Percentiles rank a stretch among this genome's conserved stretches.
Conservation (phyloP, 306 rosid species). For the Vigna hirtella region DNA sequence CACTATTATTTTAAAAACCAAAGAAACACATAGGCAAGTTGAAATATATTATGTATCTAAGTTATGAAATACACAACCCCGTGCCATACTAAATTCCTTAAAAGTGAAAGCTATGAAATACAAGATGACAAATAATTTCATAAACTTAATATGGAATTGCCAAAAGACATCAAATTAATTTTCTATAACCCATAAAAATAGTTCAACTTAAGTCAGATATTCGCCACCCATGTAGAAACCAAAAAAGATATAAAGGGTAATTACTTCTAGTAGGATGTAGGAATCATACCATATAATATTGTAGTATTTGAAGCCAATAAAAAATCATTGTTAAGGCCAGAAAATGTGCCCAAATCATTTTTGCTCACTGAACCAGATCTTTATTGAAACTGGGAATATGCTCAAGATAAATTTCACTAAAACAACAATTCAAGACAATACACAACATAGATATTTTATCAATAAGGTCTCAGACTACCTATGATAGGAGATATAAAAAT, state of each 20-base stretch:
- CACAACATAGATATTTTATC: not conserved
- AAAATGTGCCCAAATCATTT: not conserved
- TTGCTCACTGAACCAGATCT: not conserved
- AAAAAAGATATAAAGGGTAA: not conserved
- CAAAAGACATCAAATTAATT: constrained; percentile 4
- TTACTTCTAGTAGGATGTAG: not conserved
- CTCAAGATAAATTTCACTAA: not conserved
- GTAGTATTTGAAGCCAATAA: not conserved
- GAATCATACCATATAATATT: not conserved
- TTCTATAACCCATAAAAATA: not conserved
- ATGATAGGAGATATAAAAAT: not conserved
- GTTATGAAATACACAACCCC: not conserved
- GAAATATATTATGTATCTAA: not conserved
- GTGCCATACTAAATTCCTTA: not conserved
- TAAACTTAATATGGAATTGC: not conserved
- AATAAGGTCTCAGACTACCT: not conserved
- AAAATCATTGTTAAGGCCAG: not conserved
- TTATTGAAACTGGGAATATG: not conserved
- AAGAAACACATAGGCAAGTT: not conserved
- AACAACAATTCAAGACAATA: not conserved
- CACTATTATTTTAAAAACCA: not conserved
- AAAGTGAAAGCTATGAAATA: not conserved
- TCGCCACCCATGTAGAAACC: too few species aligned
- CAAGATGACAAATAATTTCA: not conserved
- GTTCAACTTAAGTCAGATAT: not conserved